phyloP scores from a whole-genome alignment of 768 basidiomycete genomes.

The Boletus vermiculosoides region DNA sequence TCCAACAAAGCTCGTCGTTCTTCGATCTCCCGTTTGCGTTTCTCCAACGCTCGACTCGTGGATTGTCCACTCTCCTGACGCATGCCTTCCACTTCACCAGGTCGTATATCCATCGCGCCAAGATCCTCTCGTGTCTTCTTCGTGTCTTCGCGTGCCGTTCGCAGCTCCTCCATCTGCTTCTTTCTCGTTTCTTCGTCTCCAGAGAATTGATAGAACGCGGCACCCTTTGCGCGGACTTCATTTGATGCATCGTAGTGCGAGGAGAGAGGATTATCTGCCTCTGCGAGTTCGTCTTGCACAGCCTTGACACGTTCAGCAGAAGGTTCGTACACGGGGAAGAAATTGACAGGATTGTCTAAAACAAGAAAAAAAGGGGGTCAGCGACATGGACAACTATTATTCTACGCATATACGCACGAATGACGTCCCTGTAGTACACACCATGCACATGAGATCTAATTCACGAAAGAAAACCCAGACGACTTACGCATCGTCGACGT shows the following conservation, averaged over 20 bases:
- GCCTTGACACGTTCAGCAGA: slow-evolving; percentile 76
- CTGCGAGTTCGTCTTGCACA: slow-evolving; percentile 66
- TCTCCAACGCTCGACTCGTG: slow-evolving; percentile 57
- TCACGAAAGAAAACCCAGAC: not conserved
- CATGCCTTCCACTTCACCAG: slow-evolving; percentile 82
- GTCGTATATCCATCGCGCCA: slow-evolving; percentile 58
- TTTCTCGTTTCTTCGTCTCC: slow-evolving; percentile 75
- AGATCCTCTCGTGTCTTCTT: slow-evolving; percentile 55
- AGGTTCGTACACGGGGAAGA: slow-evolving; percentile 88
- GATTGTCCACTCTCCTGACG: slow-evolving; percentile 34
- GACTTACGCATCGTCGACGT: slow-evolving; percentile 56
- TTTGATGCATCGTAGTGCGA: slow-evolving; percentile 78
- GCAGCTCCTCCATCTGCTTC: slow-evolving; percentile 82
- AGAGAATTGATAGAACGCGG: slow-evolving; percentile 91
- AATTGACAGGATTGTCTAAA: slow-evolving; percentile 74
- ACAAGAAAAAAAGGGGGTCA: slow-evolving; percentile 7
- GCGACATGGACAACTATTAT: not conserved
- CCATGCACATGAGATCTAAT: not conserved
- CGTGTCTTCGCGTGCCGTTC: slow-evolving; percentile 67
- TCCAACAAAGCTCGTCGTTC: slow-evolving; percentile 59
- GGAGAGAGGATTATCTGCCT: slow-evolving; percentile 65
- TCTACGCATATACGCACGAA: slow-evolving; percentile 40
- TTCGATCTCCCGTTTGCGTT: slow-evolving; percentile 72
- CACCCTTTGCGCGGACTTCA: slow-evolving; percentile 87
- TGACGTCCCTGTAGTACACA: slow-evolving; percentile 49